These are phyloP conservation scores for Coccomyxa sp. DNA, from an alignment of 139 green algal species.

Conservation along the genomic window DNA sequence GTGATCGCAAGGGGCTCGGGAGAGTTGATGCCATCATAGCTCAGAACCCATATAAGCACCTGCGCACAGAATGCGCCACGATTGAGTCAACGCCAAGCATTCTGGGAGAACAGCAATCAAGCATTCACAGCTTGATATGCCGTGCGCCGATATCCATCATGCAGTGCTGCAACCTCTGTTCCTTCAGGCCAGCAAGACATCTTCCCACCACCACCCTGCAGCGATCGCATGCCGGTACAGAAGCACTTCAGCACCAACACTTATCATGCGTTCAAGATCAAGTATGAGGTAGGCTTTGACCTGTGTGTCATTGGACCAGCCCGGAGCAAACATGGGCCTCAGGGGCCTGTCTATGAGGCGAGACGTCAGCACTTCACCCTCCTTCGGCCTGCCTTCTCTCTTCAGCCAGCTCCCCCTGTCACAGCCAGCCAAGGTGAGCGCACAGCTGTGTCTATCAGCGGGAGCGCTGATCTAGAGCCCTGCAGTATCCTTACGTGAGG, in stretches of 20 bases:
- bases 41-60: conserved; percentile 72
- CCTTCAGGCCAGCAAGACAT: no score
- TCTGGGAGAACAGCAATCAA: no score
- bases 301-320: conserved; percentile 90
- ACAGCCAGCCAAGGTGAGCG: background rate
- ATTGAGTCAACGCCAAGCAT: background rate
- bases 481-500: background rate
- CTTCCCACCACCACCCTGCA: no score
- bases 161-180: no score
- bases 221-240: no score
- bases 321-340: conserved; percentile 86
- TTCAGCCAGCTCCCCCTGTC: conserved; percentile 90
- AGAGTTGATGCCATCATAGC: conserved; percentile 76
- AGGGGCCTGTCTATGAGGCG: conserved; percentile 92
- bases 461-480: no score
- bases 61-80: background rate
- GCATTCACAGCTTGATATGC: no score
- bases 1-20: conserved; percentile 94
- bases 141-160: no score
- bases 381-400: conserved; percentile 78
- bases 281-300: no score
- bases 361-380: conserved; percentile 82
- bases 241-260: background rate
- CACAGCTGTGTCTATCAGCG: background rate
- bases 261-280: conserved; percentile 19